A percentile compares a stretch with the other conserved stretches of the same genome.
Conservation (phyloP, 192 early-diverging fungal genomes). For the Polychytrium aggregatum region DNA sequence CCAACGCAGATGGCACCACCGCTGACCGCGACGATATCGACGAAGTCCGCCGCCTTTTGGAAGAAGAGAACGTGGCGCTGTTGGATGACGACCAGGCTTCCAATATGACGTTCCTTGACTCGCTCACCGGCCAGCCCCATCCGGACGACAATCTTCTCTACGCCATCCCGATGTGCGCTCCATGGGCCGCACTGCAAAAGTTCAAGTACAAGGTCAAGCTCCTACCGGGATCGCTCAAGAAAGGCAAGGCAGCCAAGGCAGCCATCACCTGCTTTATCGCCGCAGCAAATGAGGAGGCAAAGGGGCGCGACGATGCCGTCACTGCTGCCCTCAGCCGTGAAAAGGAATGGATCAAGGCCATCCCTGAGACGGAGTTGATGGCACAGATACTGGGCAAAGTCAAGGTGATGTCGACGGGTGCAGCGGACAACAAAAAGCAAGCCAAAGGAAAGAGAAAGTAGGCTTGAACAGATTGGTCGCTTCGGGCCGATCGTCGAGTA, state of each 20-base stretch:
- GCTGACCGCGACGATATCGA: too few species aligned
- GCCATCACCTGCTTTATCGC: slow-evolving; percentile 30
- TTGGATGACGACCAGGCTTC: slow-evolving; percentile 12
- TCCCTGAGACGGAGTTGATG: slow-evolving; percentile 77
- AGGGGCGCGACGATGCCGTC: slow-evolving; percentile 8
- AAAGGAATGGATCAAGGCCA: slow-evolving; percentile 63
- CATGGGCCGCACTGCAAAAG: slow-evolving; percentile 70
- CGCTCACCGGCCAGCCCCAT: slow-evolving; percentile 67
- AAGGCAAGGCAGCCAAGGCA: slow-evolving; percentile 71
- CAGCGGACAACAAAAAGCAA: too few species aligned
- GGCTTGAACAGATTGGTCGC: too few species aligned
- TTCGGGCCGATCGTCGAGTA: too few species aligned
- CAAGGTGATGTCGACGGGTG: slow-evolving; percentile 35
- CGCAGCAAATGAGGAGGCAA: slow-evolving; percentile 3
- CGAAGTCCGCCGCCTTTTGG: slow-evolving; percentile 13
- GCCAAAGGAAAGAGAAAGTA: too few species aligned
- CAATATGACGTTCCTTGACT: slow-evolving; percentile 47
- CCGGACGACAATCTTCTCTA: slow-evolving; percentile 67
- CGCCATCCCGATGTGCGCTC: slow-evolving; percentile 90
- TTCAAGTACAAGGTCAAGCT: slow-evolving; percentile 96
- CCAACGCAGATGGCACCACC: too few species aligned
- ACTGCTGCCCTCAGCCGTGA: slow-evolving; percentile 5
- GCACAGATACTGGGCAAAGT: slow-evolving; percentile 77
- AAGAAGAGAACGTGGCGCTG: slow-evolving; percentile 23
- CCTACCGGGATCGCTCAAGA: slow-evolving; percentile 77